Evolutionary conservation across 2,329 filamentous ascomycete species (phyloP).

Genomic region (Tolypocladium nubicola): DNA sequence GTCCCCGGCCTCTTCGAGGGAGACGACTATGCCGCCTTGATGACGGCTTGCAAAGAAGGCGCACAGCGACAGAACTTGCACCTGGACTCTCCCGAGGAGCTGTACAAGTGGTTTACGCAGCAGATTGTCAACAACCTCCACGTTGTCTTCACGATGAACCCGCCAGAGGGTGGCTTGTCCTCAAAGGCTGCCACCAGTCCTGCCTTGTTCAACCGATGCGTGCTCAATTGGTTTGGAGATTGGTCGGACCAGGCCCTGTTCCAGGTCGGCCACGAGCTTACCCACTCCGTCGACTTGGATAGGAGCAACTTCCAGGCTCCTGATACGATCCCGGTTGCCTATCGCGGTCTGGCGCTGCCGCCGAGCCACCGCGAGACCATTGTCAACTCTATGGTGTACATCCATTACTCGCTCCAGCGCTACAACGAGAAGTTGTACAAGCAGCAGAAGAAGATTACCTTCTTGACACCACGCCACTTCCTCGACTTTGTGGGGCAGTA

Average conservation of each 20-base stretch:
- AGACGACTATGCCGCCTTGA: constrained; percentile 95
- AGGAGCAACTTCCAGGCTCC: constrained; percentile 75
- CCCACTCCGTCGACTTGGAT: constrained; percentile 91
- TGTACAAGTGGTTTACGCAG: constrained; percentile 99
- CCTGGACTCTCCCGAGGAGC: constrained; percentile 92
- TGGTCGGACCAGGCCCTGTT: constrained; percentile 99
- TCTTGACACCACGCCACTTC: constrained; percentile 92
- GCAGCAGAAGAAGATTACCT: constrained; percentile 87
- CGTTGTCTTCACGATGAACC: constrained; percentile 99
- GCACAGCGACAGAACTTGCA: constrained; percentile 91
- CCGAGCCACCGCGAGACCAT: constrained; percentile 86
- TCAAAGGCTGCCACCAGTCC: constrained; percentile 97
- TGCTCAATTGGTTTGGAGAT: constrained; percentile 99
- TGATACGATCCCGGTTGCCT: constrained; percentile 87
- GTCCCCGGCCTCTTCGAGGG: constrained; percentile 97
- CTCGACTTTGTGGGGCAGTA: constrained; percentile 97
- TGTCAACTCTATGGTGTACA: constrained; percentile 97
- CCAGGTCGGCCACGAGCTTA: constrained; percentile 93
- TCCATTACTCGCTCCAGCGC: constrained; percentile 85
- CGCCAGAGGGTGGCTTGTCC: constrained; percentile 85
- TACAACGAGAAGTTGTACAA: constrained; percentile 84
- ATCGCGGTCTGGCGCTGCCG: constrained; percentile 72
- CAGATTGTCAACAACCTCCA: constrained; percentile 99
- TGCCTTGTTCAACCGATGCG: constrained; percentile 97
- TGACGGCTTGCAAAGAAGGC: constrained; percentile 98